Evolutionary conservation across 169 alveolate genomes (phyloP).

Genomic region (Plasmodium gonderi): DNA sequence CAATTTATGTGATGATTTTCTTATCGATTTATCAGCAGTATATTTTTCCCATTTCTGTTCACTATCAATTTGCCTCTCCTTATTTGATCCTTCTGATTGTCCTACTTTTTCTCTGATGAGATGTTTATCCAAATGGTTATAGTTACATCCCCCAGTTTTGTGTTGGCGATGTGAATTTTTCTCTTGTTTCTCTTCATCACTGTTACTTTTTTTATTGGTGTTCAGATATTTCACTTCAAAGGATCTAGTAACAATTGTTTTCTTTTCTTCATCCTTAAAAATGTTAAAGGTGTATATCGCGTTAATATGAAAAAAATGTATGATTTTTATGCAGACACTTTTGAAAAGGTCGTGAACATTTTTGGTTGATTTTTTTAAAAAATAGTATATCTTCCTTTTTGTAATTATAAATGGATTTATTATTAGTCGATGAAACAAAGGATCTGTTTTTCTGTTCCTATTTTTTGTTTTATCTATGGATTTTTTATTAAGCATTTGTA

Average conservation of each 20-base stretch:
- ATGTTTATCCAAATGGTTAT: too few relatives aligned
- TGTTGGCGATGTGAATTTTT: background rate
- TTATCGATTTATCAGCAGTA: background rate
- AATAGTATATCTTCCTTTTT: background rate
- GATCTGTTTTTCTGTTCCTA: constrained; percentile 19
- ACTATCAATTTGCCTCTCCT: background rate
- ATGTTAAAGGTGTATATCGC: constrained; percentile 26
- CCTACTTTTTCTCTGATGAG: too few relatives aligned
- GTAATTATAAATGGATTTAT: background rate
- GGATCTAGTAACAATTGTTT: constrained; percentile 18
- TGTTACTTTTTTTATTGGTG: background rate
- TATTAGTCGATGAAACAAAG: background rate
- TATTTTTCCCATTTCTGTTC: background rate
- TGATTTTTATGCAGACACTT: constrained; percentile 1
- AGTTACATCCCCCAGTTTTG: too few relatives aligned
- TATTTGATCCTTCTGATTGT: too few relatives aligned
- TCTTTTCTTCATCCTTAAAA: constrained; percentile 7
- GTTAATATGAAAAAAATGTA: constrained; percentile 42
- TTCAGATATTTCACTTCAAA: constrained; percentile 12
- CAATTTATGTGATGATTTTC: background rate
- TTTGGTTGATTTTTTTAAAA: background rate
- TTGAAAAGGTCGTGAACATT: background rate
- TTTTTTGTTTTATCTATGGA: background rate
- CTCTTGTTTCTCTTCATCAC: background rate
- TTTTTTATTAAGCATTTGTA: background rate